phyloP scores from a whole-genome alignment of 75 land plant genomes.

The Cupressus sempervirens region DNA sequence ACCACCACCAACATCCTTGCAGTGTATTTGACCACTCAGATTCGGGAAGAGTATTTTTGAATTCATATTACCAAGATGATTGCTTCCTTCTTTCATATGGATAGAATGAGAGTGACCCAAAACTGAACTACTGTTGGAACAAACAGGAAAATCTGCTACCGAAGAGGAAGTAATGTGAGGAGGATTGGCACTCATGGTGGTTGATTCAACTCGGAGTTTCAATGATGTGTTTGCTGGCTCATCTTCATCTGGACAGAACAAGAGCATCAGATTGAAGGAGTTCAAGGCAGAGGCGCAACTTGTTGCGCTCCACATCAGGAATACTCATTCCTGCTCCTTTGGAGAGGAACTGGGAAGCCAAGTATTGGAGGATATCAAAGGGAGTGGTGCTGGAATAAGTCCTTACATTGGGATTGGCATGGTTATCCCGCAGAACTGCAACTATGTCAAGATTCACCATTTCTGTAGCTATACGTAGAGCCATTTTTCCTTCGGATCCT shows the following conservation, averaged over 20 bases:
- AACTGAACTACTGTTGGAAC: not conserved
- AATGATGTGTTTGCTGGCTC: not conserved
- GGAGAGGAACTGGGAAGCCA: constrained; percentile 62
- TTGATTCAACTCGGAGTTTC: not conserved
- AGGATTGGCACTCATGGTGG: not conserved
- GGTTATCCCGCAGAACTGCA: constrained; percentile 88
- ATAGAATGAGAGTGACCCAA: not conserved
- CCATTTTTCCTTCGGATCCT: constrained; percentile 69
- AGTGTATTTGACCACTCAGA: constrained; percentile 3
- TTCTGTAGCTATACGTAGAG: constrained; percentile 82
- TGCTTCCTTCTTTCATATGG: not conserved
- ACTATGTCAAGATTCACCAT: constrained; percentile 91
- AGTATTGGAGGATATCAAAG: constrained; percentile 62
- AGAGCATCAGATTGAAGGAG: constrained; percentile 82
- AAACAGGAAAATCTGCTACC: not conserved
- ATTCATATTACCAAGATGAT: not conserved
- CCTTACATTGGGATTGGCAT: constrained; percentile 82
- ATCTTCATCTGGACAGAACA: constrained; percentile 55
- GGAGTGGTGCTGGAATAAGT: constrained; percentile 74
- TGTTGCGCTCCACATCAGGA: constrained; percentile 70
- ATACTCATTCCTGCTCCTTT: constrained; percentile 47
- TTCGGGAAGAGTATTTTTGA: constrained; percentile 1
- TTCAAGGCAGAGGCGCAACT: constrained; percentile 85
- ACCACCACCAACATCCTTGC: not conserved
- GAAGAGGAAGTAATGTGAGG: not conserved